A percentile compares a stretch with the other conserved stretches of the same genome.
These are phyloP conservation scores for Candida morakotiae DNA, from an alignment of 805 yeast genomes.

Conservation along the genomic window DNA sequence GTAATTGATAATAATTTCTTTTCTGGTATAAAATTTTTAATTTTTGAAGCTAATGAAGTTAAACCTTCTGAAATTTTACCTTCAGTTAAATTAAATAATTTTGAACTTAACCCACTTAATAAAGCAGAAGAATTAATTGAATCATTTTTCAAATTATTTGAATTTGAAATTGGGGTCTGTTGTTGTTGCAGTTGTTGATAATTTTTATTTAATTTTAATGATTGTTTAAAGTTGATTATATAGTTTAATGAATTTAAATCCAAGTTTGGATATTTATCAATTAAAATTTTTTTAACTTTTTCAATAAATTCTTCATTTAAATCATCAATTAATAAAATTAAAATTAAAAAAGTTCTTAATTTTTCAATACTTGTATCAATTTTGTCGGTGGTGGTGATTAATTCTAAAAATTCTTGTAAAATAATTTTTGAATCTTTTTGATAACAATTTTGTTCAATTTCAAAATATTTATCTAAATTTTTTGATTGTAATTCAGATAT, in stretches of 20 bases:
- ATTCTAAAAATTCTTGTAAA: conserved; percentile 55
- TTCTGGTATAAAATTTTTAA: conserved; percentile 83
- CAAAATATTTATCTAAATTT: conserved; percentile 85
- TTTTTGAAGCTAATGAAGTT: conserved; percentile 82
- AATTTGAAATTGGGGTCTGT: conserved; percentile 10
- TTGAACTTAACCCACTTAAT: conserved; percentile 70
- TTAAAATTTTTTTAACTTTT: conserved; percentile 63
- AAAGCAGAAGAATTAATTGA: conserved; percentile 50
- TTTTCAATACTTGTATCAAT: conserved; percentile 72
- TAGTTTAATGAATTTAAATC: conserved; percentile 67
- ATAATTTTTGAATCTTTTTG: conserved; percentile 56
- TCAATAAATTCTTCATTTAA: conserved; percentile 27
- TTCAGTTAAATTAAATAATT: conserved; percentile 76
- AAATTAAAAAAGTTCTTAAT: conserved; percentile 82
- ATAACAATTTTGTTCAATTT: conserved; percentile 89
- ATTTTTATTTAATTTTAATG: conserved; percentile 17
- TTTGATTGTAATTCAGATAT: conserved; percentile 83
- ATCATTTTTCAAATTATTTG: conserved; percentile 22
- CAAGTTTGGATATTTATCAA: conserved; percentile 42
- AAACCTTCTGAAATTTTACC: conserved; percentile 86
- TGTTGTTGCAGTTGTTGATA: conserved; percentile 10
- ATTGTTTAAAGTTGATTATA: conserved; percentile 76
- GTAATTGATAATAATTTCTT: conserved; percentile 87
- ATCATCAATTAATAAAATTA: conserved; percentile 54
- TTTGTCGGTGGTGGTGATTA: conserved; percentile 47